Evolutionary conservation across 2,329 filamentous ascomycete species (phyloP), one percentile per base, ranked within the genome.

Genomic region (Ilyonectria sp.): DNA sequence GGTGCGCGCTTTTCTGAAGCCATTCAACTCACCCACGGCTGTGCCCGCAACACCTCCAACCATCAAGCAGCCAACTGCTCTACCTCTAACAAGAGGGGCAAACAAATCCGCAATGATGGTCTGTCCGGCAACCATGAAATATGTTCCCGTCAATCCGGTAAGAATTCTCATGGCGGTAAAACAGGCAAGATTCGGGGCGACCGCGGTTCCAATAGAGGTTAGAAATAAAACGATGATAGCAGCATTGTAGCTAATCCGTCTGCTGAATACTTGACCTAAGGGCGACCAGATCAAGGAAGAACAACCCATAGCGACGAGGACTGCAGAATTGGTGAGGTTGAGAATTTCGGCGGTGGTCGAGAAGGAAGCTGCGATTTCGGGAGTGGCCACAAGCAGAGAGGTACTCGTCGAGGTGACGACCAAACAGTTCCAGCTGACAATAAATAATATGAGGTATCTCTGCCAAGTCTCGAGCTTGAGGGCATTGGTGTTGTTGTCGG

Each of bases 391-490:
- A 33, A 71, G 60, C 35, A 71, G 57, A 6, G 69, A 71, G 3
- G 69, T 71, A 52, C 63, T 67, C 10, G 56, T 43, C 37, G 59
- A 69, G 7, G 67, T 69, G 13, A 71, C 63, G 21, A 65, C 63
- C 4, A 71, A 57, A 23, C 50, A 52, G 40, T 70, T 71, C 70
- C 70, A 71, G 65, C 70, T 70, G 13, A 71, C 70, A 40, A 70
- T 64, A 44, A 70, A 67, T 23, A 71, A 58, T 13, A 71, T 69
- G 13, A 69, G 7, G 31, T 62, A 69, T 29, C 53, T 23, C 23
- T 23, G 23, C 23, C 23, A 23, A 23, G 23, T 23, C 23, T 23
- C 23, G 23, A 23, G 23, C 3, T 23, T 23, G 23, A 23, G 3
- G 23, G 23, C 23, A 23, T 23, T 23, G 23, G 23, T 4, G 23